Evolutionary conservation across 1,284 basidiomycete species (phyloP), one percentile per base, ranked within the genome.

Genomic region (Moesziomyces sp.): DNA sequence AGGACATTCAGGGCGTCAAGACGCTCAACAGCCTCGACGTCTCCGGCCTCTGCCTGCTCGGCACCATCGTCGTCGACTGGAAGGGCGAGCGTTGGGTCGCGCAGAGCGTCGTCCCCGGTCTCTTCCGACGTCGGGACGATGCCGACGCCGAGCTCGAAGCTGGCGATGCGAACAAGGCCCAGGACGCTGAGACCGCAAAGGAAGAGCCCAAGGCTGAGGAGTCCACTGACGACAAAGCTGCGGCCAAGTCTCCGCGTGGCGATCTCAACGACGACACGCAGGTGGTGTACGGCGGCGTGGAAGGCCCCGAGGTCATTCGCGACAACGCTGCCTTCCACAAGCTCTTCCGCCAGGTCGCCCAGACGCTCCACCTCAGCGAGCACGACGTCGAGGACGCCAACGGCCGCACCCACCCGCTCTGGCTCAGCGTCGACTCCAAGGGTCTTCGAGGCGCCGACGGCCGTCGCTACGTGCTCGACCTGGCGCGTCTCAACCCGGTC

Each of bases 141-240:
- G 57, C 64, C 13, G 79, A 77, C 9, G 69, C 55, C 7, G 46
- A 46, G 45, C 52, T 52, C 19, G 76, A 76, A 26, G 74, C 61
- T 10, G 75, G 64, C 43, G 73, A 76, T 33, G 63, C 74, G 18
- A 73, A 61, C 24, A 61, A 30, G 8, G 30, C 60, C 9, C 69
- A 59, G 13, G 60, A 63, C 23, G 46, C 11, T 6, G 60, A 72
- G 42, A 58, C 69, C 50, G 59, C 53, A 5, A 35, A 53, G 33
- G 52, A 46, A 51, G 66, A 68, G 38, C 78, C 71, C 33, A 74
- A 70, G 60, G 71, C 70, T 14, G 19, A 91, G 91, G 86, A 88
- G 90, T 78, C 91, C 91, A 90, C 90, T 87, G 90, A 92, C 72
- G 91, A 91, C 59, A 89, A 91, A 86, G 24, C 24, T 26, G 90